phyloP scores from a whole-genome alignment of 2,329 filamentous ascomycete species.

The Trichoderma atrobrunneum region DNA sequence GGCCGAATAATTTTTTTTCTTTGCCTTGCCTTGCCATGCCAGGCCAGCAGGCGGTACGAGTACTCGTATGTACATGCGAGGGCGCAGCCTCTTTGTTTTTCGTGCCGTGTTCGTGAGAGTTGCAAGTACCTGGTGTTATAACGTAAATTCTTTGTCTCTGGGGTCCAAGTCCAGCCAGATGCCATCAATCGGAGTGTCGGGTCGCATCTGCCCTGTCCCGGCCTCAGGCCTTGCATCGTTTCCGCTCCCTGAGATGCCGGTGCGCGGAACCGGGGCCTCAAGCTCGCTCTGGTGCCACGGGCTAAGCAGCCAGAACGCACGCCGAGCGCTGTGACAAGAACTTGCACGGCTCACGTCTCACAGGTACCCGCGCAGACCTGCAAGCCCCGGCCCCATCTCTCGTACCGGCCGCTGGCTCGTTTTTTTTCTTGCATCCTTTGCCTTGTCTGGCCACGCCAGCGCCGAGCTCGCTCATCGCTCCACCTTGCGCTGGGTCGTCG shows the following conservation, averaged over 20 bases:
- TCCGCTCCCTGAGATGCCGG: constrained; percentile 1
- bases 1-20: not conserved
- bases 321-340: not conserved
- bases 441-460: constrained; percentile 10
- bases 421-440: not conserved
- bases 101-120: not conserved
- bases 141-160: not conserved
- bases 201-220: not conserved
- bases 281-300: not conserved
- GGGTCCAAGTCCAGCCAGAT: not conserved
- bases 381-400: constrained; percentile 3
- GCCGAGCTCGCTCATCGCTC: constrained; percentile 19
- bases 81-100: constrained; percentile 5
- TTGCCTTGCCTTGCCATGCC: not conserved
- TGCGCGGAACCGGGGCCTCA: not conserved
- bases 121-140: not conserved
- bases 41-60: not conserved
- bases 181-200: not conserved
- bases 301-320: not conserved
- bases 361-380: constrained; percentile 7
- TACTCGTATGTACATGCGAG: constrained; percentile 8
- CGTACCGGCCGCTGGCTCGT: not conserved
- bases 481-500: constrained; percentile 12
- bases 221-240: not conserved
- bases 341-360: constrained; percentile 13